Conservation (phyloP, 371 early-diverging fungal genomes). For the Umbelopsis sp. region DNA sequence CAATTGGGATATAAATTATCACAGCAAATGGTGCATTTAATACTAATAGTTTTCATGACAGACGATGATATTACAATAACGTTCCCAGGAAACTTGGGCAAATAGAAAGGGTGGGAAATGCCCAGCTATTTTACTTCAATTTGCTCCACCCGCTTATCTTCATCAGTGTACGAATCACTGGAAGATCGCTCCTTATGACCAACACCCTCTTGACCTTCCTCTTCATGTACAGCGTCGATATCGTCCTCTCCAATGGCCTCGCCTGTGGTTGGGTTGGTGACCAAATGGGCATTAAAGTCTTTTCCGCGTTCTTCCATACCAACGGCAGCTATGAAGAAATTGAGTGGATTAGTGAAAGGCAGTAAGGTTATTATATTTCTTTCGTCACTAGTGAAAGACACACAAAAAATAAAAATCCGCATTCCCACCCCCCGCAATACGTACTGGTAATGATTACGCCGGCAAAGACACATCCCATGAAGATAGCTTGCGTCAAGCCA, state of each 20-base stretch:
- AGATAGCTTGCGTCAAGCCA: slow-evolving; percentile 64
- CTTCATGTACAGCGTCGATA: slow-evolving; percentile 27
- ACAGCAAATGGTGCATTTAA: not conserved
- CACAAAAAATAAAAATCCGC: too few species aligned
- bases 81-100: not conserved
- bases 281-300: slow-evolving; percentile 38
- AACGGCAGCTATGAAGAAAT: slow-evolving; percentile 29
- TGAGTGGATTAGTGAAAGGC: not conserved
- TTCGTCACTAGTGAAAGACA: too few species aligned
- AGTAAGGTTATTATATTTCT: too few species aligned
- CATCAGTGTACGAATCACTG: not conserved
- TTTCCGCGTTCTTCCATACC: slow-evolving; percentile 50
- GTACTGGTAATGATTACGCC: slow-evolving; percentile 33
- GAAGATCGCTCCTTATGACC: not conserved
- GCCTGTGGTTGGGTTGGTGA: slow-evolving; percentile 32
- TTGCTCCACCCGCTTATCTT: not conserved
- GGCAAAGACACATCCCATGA: slow-evolving; percentile 61
- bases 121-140: slow-evolving; percentile 4
- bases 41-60: not conserved
- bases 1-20: too few species aligned
- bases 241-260: slow-evolving; percentile 31
- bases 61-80: not conserved
- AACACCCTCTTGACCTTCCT: slow-evolving; percentile 27
- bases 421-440: too few species aligned
- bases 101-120: not conserved